Evolutionary conservation across 2,329 filamentous ascomycete species (phyloP), one percentile per base, ranked within the genome.

Genomic region (Hymenoscyphus fraxineus): DNA sequence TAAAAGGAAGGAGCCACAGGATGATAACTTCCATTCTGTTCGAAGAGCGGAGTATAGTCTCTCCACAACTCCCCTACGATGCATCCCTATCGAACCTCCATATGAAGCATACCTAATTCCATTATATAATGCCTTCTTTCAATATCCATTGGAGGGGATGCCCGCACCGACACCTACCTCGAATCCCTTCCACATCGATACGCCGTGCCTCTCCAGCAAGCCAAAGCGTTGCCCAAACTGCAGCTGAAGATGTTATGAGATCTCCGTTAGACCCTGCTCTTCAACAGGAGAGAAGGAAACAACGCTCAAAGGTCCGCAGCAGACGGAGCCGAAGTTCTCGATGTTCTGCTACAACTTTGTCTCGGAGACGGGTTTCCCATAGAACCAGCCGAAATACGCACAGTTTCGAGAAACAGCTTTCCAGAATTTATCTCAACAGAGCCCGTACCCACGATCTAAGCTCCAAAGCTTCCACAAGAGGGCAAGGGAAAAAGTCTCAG

Each of bases 111-210:
- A 69, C 60, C 22, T 41, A 22, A 39, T 27, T 51, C n/a, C n/a
- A 51, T 22, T 12, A 51, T 47, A 47, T 51, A 51, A 74, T 73
- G 71, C 65, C 66, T 56, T 59, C 66, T 58, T 64, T 68, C 39
- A 69, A 72, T 56, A 67, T 73, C 5, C 67, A 71, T 66, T 74
- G 73, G 73, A 73, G 69, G 58, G 71, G 72, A 31, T 69, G 61
- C 67, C 73, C 73, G 64, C 70, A 72, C 66, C 66, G 64, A 65
- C 65, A 61, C 41, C 60, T 73, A 22, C 73, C 73, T 59, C 67
- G 67, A 54, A 70, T 73, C 35, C 65, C 67, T 62, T 65, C 68
- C 51, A 63, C 69, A 5, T 70, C 71, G 44, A 62, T 64, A 32
- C 64, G 56, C 55, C 62, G 60, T 16, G 47, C 59, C 16, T 64